Evolutionary conservation across 495 filamentous ascomycete genomes (phyloP).

Genomic region (Xylaria sp.): DNA sequence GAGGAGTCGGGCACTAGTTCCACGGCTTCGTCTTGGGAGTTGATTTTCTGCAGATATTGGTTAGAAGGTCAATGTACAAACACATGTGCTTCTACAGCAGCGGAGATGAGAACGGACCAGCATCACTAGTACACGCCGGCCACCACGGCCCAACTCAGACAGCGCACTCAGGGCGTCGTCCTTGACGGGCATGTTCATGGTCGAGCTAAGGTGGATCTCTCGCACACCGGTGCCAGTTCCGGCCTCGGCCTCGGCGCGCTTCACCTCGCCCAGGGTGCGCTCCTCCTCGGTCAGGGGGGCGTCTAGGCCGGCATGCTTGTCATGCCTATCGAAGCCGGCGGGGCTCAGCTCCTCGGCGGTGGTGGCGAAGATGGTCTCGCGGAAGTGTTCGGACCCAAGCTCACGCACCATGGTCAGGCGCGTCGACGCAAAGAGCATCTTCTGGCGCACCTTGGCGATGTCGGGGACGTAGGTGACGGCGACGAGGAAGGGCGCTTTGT

Average conservation of each 20-base stretch:
- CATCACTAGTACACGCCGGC: slow-evolving; percentile 72
- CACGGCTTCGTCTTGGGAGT: slow-evolving; percentile 79
- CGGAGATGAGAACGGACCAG: slow-evolving; percentile 64
- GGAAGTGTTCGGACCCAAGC: slow-evolving; percentile 87
- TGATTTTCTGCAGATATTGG: slow-evolving; percentile 63
- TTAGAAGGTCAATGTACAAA: background rate
- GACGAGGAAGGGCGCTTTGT: slow-evolving; percentile 62
- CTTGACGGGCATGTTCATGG: slow-evolving; percentile 69
- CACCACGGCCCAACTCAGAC: slow-evolving; percentile 58
- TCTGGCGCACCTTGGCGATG: slow-evolving; percentile 86
- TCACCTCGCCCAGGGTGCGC: slow-evolving; percentile 74
- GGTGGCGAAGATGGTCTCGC: slow-evolving; percentile 77
- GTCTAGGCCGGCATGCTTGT: slow-evolving; percentile 67
- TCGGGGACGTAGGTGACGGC: slow-evolving; percentile 92
- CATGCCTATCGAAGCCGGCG: slow-evolving; percentile 78
- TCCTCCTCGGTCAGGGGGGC: slow-evolving; percentile 92
- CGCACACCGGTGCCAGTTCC: slow-evolving; percentile 70
- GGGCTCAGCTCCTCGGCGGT: slow-evolving; percentile 72
- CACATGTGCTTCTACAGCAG: background rate
- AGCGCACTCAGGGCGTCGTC: slow-evolving; percentile 73
- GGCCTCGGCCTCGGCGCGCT: slow-evolving; percentile 80
- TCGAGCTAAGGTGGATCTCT: slow-evolving; percentile 65
- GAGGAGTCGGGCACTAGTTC: slow-evolving; percentile 67
- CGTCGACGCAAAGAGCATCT: slow-evolving; percentile 94
- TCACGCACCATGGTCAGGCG: slow-evolving; percentile 83